Base-by-base conservation (phyloP, 495 filamentous ascomycete species). In the Xylaria longipes region DNA sequence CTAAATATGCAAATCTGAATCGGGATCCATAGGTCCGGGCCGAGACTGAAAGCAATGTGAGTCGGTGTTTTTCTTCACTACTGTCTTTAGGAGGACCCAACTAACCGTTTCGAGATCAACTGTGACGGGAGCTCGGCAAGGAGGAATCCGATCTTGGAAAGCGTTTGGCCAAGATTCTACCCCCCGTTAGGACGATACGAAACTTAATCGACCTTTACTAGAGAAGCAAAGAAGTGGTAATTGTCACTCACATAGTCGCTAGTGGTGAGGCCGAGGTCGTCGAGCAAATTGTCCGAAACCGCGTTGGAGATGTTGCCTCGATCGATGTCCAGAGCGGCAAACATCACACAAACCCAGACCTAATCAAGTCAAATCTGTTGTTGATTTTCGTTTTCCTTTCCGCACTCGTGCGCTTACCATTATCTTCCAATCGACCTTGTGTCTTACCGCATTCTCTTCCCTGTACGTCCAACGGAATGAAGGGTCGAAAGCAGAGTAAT, bases 1-100 rank as follows among this genome's bases (percentile, higher is more conserved):
- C 89, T 92, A 92, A 93, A 96, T 3, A 85, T 84, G 11, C 92
- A 83, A 89, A 95, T 95, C 75, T 95, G 92, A 46, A 91, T 82
- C 0, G 93, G 93, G 70, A 97, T 95, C 93, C 93, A 96, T 22
- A 88, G 85, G 75, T 96, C 93, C 0, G 93, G 92, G 0, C 94
- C 94, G 46, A 76, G 71, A 74, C 74, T 76, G 17, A 20, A 63
- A 33, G 14, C 27, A 22, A 22, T 0, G 17, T 76, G 46, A 76
- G 65, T 29, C 27, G 12, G 25, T 20, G 9, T 20, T 25, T 54
- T 22, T 50, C 60, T 46, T 63, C 39, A 45, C n/a, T 35, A 11
- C 20, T 20, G 60, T 45, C 27, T 54, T 48, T 12, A 11, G 22
- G 6, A 43, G 5, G 48, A 39, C 46, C 7, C 5, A 29, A 70